These are phyloP conservation scores for Paramyrothecium roridum DNA, from an alignment of 2,329 filamentous ascomycete species.

Conservation along the genomic window DNA sequence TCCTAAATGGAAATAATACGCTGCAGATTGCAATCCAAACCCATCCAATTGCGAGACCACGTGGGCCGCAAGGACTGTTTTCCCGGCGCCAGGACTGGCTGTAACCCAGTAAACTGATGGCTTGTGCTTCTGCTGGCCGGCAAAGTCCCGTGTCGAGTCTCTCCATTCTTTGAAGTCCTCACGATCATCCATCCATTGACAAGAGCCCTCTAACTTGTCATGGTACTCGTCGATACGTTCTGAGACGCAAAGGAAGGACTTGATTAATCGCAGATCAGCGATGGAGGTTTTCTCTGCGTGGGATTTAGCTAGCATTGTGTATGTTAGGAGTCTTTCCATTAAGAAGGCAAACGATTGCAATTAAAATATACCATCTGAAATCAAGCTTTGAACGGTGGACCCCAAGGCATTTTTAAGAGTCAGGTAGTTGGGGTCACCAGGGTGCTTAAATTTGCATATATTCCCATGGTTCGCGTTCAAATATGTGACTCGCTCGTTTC, in stretches of 20 bases:
- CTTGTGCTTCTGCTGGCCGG: not conserved
- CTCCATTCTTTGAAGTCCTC: conserved; percentile 20
- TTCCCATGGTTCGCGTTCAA: conserved; percentile 25
- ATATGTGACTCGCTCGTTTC: conserved; percentile 17
- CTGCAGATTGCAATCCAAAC: conserved; percentile 5
- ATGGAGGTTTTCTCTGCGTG: no score
- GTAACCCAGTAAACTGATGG: conserved; percentile 4
- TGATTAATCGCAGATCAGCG: not conserved
- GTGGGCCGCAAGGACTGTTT: conserved; percentile 4
- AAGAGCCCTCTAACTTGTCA: conserved; percentile 19
- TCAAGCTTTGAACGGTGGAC: not conserved
- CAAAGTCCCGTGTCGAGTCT: conserved; percentile 1
- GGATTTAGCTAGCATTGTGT: no score
- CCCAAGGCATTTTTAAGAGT: conserved; percentile 17
- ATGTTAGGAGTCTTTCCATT: no score
- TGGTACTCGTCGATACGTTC: conserved; percentile 15
- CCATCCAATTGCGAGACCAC: conserved; percentile 6
- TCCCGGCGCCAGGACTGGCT: conserved; percentile 6
- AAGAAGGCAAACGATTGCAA: no score
- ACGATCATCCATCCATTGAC: conserved; percentile 23
- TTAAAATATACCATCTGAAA: not conserved
- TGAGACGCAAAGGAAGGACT: not conserved
- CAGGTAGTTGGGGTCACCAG: conserved; percentile 20
- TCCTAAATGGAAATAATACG: conserved; percentile 16
- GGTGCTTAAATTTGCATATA: conserved; percentile 26